These are phyloP conservation scores for Perkinsus olseni DNA, from an alignment of 169 alveolate species.

Conservation along the genomic window DNA sequence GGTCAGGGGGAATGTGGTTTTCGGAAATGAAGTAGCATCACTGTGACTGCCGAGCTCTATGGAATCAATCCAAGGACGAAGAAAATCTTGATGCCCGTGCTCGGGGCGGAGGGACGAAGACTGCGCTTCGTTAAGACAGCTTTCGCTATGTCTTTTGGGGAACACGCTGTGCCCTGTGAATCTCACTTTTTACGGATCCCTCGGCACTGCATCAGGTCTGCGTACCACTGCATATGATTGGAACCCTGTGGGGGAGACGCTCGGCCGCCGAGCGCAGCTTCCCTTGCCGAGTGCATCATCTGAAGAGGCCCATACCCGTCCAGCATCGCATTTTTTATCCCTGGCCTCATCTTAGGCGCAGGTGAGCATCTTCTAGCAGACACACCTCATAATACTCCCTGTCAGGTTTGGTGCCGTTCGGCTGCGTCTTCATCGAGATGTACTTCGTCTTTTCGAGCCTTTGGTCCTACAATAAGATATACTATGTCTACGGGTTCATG, in stretches of 20 bases:
- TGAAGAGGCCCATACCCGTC: conserved; percentile 2
- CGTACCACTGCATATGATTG: not conserved
- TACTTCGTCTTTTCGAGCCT: conserved; percentile 26
- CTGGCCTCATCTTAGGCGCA: not conserved
- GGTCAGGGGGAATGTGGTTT: too few relatives aligned
- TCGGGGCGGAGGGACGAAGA: too few relatives aligned
- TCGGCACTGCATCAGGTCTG: not conserved
- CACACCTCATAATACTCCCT: not conserved
- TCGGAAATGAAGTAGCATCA: too few relatives aligned
- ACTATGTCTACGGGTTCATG: conserved; percentile 35
- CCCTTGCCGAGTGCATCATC: conserved; percentile 6
- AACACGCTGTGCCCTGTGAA: too few relatives aligned
- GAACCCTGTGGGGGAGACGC: not conserved
- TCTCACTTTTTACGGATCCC: too few relatives aligned
- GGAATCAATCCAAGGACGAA: too few relatives aligned
- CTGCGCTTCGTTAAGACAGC: too few relatives aligned
- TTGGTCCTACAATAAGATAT: conserved; percentile 32
- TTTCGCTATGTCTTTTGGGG: too few relatives aligned
- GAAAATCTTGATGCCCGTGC: too few relatives aligned
- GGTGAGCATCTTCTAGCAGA: not conserved
- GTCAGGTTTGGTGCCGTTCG: conserved; percentile 25
- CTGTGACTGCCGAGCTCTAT: too few relatives aligned
- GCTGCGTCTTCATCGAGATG: conserved; percentile 26
- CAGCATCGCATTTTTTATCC: not conserved
- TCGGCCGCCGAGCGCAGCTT: not conserved